Evolutionary conservation across 1,139 yeast genomes (phyloP).

Genomic region (Geotrichum siamense): DNA sequence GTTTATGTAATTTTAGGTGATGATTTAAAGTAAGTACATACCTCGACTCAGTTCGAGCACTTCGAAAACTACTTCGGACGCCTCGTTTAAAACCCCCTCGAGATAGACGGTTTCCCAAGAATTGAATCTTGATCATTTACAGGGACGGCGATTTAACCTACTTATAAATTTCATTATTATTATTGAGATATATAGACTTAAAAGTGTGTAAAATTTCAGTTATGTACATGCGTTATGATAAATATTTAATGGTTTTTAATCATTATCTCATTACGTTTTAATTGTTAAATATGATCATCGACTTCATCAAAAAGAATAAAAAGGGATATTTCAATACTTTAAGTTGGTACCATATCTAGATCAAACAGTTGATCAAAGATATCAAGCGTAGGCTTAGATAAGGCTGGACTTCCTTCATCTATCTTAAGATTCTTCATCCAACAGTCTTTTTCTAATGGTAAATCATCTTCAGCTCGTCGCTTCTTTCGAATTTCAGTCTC

Average conservation of each 20-base stretch:
- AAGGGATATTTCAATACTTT: background rate
- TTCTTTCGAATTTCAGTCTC: constrained; percentile 16
- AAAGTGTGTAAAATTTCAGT: too few relatives aligned
- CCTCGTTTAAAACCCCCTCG: too few relatives aligned
- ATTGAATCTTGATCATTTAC: too few relatives aligned
- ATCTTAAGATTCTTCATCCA: constrained; percentile 18
- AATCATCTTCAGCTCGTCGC: constrained; percentile 14
- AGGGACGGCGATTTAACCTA: too few relatives aligned
- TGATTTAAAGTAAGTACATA: too few relatives aligned
- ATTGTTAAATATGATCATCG: background rate
- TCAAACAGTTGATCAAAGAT: constrained; percentile 19
- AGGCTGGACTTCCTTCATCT: constrained; percentile 6
- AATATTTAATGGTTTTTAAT: too few relatives aligned
- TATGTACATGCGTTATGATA: too few relatives aligned
- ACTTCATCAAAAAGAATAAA: background rate
- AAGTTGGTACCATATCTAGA: constrained; percentile 11
- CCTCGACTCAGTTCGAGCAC: too few relatives aligned
- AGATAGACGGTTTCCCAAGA: too few relatives aligned
- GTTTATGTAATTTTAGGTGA: too few relatives aligned
- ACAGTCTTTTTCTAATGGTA: constrained; percentile 14
- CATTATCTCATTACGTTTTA: too few relatives aligned
- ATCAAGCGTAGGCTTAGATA: constrained; percentile 13
- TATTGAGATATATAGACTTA: background rate
- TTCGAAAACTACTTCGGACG: too few relatives aligned
- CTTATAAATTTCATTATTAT: background rate